Base-by-base conservation (phyloP, 1,284 basidiomycete genomes). In the Moniliophthora roreri region DNA sequence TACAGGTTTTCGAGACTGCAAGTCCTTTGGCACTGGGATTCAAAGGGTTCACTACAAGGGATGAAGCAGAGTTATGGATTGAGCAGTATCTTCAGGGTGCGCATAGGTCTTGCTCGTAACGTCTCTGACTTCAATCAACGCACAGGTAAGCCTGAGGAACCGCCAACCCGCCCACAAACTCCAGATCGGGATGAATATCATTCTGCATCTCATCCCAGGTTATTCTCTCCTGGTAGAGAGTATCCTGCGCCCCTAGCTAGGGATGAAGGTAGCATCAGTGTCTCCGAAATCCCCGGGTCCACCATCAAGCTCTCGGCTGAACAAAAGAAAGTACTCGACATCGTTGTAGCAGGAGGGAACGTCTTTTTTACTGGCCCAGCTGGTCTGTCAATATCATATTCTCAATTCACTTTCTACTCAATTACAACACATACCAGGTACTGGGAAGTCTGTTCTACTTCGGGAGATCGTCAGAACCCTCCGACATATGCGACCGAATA, bases 381-480 rank as follows among this genome's bases (percentile, higher is more conserved):
- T 41, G 89, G 88, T 86, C n/a, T 23, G 13, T 23, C 32, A 50
- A 11, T 40, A 32, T 7, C 24, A 10, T 39, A 28, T 23, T 35
- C 46, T 32, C 26, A 16, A 34, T 1, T 28, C 8, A 34, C n/a
- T 16, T 16, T 50, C 21, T 28, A 50, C 10, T 28, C 28, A 47
- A 15, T 24, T 32, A 18, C 34, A 13, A 20, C 45, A 8, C 24
- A 7, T 32, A 39, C 16, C 53, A 91, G 93, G 93, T 56, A 95
- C 94, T 1, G 94, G 94, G 51, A 97, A 97, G 72, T 96, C 94
- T 1, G 91, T 97, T 15, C 77, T 97, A 0, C 75, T 97, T 2
- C 82, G 91, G 8, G 90, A 93, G 66, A 93, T 97, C 58, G 95
- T 98, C 67, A 68, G 71, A 38, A 69, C 76, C 9, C 71, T 93